Evolutionary conservation across 768 basidiomycete genomes (phyloP).

Genomic region (Chalciporus piperatus): DNA sequence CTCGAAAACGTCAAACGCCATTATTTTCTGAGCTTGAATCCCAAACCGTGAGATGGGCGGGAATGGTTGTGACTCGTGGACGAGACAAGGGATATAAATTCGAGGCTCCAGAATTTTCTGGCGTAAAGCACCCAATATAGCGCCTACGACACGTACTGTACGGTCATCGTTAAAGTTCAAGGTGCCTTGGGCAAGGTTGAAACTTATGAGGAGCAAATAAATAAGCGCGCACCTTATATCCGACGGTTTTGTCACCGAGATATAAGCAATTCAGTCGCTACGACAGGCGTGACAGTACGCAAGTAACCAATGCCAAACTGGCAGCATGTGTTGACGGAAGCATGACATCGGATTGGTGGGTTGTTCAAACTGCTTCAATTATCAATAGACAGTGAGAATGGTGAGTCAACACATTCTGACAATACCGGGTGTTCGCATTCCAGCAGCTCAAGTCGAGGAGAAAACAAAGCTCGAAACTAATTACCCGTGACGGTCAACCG

Average conservation of each 20-base stretch:
- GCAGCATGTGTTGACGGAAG: constrained; percentile 1
- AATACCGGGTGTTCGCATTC: no score
- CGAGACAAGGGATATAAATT: background rate
- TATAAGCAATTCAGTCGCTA: constrained; percentile 29
- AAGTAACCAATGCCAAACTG: constrained; percentile 12
- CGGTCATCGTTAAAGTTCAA: constrained; percentile 2
- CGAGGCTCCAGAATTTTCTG: background rate
- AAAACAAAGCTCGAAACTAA: constrained; percentile 6
- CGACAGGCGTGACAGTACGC: constrained; percentile 10
- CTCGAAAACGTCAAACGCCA: background rate
- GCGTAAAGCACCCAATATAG: constrained; percentile 1
- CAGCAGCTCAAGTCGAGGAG: background rate
- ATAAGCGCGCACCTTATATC: constrained; percentile 25
- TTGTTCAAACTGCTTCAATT: background rate
- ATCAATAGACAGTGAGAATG: background rate
- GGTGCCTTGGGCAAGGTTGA: constrained; percentile 21
- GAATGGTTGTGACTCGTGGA: background rate
- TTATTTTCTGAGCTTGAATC: constrained; percentile 14
- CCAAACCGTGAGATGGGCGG: constrained; percentile 13
- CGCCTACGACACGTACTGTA: constrained; percentile 11
- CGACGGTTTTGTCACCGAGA: constrained; percentile 13
- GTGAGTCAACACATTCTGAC: no score
- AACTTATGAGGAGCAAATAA: constrained; percentile 4
- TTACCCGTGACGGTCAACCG: constrained; percentile 13
- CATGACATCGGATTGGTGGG: background rate